phyloP scores from a whole-genome alignment of 257 asterid species.

The Petrea volubilis region DNA sequence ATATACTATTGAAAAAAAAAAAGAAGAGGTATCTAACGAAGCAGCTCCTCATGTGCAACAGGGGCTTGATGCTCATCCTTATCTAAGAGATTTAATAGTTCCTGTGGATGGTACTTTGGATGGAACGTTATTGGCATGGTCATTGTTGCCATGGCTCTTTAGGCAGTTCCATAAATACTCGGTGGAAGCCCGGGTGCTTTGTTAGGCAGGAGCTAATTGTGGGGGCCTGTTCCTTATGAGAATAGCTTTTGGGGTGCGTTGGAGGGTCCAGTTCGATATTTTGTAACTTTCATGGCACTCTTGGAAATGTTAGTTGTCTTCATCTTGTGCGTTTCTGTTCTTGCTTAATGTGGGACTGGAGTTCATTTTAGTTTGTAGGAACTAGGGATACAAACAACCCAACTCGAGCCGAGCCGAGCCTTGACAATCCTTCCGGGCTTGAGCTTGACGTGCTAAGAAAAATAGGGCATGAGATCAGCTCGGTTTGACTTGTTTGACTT shows the following conservation, averaged over 20 bases:
- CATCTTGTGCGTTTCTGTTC: constrained; percentile 2
- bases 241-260: constrained; percentile 89
- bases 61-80: constrained; percentile 69
- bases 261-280: constrained; percentile 82
- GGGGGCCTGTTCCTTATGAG: constrained; percentile 85
- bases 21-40: constrained; percentile 56
- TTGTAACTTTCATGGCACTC: constrained; percentile 72
- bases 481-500: too few species aligned
- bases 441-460: too few species aligned
- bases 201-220: constrained; percentile 53
- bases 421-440: too few species aligned
- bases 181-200: constrained; percentile 61
- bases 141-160: constrained; percentile 73
- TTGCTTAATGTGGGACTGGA: background rate
- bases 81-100: constrained; percentile 80
- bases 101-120: constrained; percentile 73
- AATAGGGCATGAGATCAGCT: too few species aligned
- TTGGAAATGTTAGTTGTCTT: constrained; percentile 62
- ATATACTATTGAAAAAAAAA: constrained; percentile 58
- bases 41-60: constrained; percentile 65
- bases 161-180: constrained; percentile 70
- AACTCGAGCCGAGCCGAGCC: too few species aligned
- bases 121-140: constrained; percentile 80
- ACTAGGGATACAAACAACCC: background rate
- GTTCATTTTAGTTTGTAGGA: background rate